Base-by-base conservation (phyloP, 1,284 basidiomycete genomes). In the Sanguinoderma infundibulare region DNA sequence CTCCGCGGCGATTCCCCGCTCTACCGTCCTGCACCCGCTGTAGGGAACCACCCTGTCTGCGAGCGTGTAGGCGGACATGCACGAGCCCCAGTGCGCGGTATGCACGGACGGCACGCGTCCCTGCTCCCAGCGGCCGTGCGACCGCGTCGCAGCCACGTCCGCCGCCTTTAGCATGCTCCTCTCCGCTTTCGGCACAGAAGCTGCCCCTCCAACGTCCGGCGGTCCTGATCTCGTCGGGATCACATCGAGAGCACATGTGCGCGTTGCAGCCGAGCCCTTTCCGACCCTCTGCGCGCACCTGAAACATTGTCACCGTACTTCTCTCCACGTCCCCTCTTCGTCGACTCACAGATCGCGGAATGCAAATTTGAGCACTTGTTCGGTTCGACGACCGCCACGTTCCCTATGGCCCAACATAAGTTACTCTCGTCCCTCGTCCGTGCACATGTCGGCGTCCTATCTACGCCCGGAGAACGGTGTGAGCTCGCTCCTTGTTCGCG, bases 401-500 rank as follows among this genome's bases (percentile, higher is more conserved):
- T 30, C 26, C 30, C 47, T 34, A 30, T n/a, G 38, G 32, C 28
- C 38, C 9, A 10, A 9, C 26, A 46, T 30, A 34, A 44, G 17
- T 24, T 1, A 0, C 39, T 36, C 36, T 26, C 28, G 30, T 26
- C 22, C 51, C 22, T 32, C 51, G 34, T 22, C 28, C 35, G n/a
- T n/a, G n/a, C 38, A 35, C 49, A 22, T 39, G 24, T 56, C 59
- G 24, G 44, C 30, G 17, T 46, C 55, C 61, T 57, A 62, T 52
- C 62, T 64, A 64, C 52, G 52, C 22, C 63, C 62, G 53, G 42
- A 50, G 61, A 52, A 69, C 66, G 35, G 54, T 63, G 61, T 76
- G 69, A 56, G 68, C 59, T 56, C 62, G 66, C 62, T 83, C 78
- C 70, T 84, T 86, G 57, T 57, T 64, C 52, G 66, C 70, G 59